Evolutionary conservation across 257 asterid genomes (phyloP), one percentile per base, ranked within the genome.

Genomic region (Solanum medicagineum): DNA sequence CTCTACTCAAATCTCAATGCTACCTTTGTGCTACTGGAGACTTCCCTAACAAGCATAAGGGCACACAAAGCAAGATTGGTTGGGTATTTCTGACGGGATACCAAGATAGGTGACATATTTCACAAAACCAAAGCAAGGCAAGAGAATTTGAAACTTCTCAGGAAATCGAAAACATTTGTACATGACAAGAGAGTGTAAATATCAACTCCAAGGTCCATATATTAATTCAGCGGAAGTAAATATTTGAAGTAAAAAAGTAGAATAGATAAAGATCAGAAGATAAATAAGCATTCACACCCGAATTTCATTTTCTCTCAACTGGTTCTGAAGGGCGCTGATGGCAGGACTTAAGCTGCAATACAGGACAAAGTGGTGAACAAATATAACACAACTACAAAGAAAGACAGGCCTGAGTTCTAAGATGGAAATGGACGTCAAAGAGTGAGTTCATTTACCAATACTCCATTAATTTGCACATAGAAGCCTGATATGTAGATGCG

Each of bases 381-480:
- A 42, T 86, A 59, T 20, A 81, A 83, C 59, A 80, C 11, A 62
- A 40, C 54, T 29, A n/a, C 57, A 19, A 26, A 53, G 68, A 53
- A 32, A 45, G 53, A 11, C 4, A 16, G 29, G 42, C 54, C 83
- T 29, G 65, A 79, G 47, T 79, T 53, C 65, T 29, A 29, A 26
- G 16, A 29, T 26, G 32, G 65, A 53, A 10, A 29, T 26, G 32
- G 65, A 83, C 59, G 59, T n/a, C 82, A 70, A 77, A 73, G 68
- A 14, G 68, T 36, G 49, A 36, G 66, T 6, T 6, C 81, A 49
- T 88, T 84, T 91, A 97, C 99, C 99, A 97, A 86, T 92, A 95
- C 85, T 97, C 99, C 70, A 97, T 94, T 93, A 97, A 90, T 90
- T 97, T 97, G 94, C 99, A 97, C 92, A 97, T 89, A 91, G 99